Evolutionary conservation across 139 green algal genomes (phyloP).

Genomic region (Bryopsis sp.): DNA sequence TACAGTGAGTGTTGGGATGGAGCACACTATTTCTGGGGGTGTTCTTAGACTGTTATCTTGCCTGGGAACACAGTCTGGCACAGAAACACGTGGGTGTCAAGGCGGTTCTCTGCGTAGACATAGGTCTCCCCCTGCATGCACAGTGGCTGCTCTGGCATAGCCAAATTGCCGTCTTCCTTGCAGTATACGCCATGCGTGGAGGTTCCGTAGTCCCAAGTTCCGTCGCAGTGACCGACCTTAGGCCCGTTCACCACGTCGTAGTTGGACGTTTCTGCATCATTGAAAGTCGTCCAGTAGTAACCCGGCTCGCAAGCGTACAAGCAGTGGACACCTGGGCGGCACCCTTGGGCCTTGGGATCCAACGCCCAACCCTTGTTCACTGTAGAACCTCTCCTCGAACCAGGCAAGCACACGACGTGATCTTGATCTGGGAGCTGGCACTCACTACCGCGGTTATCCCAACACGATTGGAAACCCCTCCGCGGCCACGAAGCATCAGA

Average conservation of each 20-base stretch:
- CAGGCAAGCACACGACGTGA: constrained; percentile 9
- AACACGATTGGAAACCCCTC: not conserved
- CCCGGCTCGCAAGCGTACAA: constrained; percentile 15
- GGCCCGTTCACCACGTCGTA: constrained; percentile 1
- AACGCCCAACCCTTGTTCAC: constrained; percentile 7
- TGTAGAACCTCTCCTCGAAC: constrained; percentile 6
- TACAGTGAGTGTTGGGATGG: no score
- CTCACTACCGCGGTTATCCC: constrained; percentile 2
- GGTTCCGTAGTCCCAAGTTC: constrained; percentile 17
- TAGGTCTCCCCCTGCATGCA: constrained; percentile 9
- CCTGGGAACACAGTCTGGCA: constrained; percentile 19
- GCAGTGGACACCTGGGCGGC: constrained; percentile 10
- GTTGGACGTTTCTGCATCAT: constrained; percentile 16
- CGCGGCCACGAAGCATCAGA: constrained; percentile 7
- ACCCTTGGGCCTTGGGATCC: constrained; percentile 3
- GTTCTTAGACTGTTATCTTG: not conserved
- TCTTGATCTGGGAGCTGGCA: constrained; percentile 11
- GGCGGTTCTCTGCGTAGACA: constrained; percentile 15
- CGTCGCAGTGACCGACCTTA: constrained; percentile 9
- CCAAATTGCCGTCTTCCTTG: constrained; percentile 12
- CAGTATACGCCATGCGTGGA: constrained; percentile 12
- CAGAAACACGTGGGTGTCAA: constrained; percentile 17
- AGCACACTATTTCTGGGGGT: no score
- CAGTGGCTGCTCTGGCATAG: constrained; percentile 7
- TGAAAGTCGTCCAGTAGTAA: constrained; percentile 18